Base-by-base conservation (phyloP, 106 monocot species). In the Gastrodia elata region DNA sequence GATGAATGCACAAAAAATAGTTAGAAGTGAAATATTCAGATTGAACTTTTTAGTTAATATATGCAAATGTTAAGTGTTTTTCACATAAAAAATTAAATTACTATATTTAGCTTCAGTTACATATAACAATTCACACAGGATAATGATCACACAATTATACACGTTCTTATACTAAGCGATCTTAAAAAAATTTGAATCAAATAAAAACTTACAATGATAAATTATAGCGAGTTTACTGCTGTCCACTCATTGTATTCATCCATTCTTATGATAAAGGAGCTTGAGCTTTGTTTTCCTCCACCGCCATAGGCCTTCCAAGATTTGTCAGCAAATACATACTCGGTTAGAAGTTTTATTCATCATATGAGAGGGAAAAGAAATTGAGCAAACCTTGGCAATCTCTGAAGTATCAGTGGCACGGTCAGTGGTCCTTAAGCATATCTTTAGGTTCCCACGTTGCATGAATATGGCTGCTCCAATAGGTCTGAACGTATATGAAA, bases 381-480 rank as follows among this genome's bases (percentile, higher is more conserved):
- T 33, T 41, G 38, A 33, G 57, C 35, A 74, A 46, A 90, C 94
- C 94, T 86, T 94, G 28, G 94, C 94, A 75, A 94, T 82, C 69
- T 82, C 82, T 65, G 87, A 77, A 15, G 90, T 94, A 74, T 94
- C 78, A 20, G 69, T 70, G 5, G 34, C 42, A 68, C 18, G 56
- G 64, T 85, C 86, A 13, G 73, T 79, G 44, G 80, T 86, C 78
- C 94, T 84, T 48, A 94, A 82, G 55, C 94, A 88, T 76, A 94
- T 84, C 70, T 94, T 94, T 8, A 94, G 68, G 75, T 81, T 82
- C 65, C 84, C 70, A 22, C 80, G 79, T 75, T 90, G 83, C 88
- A 91, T 94, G 82, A 82, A 94, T 28, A 88, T 78, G 77, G 78
- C 94, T 46, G 94, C 94, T 71, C 94, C 94, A 36, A 94, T 88